These are phyloP conservation scores for Aspergillus avenaceus DNA, from an alignment of 495 filamentous ascomycete genomes.

Conservation along the genomic window DNA sequence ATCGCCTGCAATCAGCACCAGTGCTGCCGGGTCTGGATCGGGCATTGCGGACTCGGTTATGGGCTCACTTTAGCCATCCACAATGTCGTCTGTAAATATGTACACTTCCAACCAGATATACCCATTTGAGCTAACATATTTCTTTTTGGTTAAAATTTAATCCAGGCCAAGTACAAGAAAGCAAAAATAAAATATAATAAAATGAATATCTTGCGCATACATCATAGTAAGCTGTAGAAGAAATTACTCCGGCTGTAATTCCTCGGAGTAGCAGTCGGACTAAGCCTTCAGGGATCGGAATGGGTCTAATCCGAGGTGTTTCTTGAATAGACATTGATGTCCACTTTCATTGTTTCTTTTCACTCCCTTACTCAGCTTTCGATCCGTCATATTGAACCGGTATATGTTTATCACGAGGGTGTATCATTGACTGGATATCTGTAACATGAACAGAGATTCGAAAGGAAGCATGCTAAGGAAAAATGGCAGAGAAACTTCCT, in stretches of 20 bases:
- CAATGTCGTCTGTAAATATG: conserved; percentile 4
- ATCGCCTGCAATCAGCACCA: conserved; percentile 17
- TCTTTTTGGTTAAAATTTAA: no score
- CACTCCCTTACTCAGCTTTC: background rate
- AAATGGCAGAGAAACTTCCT: background rate
- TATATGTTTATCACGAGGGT: background rate
- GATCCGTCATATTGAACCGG: background rate
- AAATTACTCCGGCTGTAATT: background rate
- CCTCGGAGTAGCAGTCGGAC: background rate
- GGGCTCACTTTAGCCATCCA: conserved; percentile 15
- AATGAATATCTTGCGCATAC: no score
- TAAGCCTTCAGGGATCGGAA: background rate
- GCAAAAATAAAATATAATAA: no score
- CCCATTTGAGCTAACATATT: conserved; percentile 8
- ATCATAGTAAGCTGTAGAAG: no score
- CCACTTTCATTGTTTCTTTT: background rate
- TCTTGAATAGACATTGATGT: background rate
- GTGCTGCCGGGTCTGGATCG: conserved; percentile 15
- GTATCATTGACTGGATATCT: background rate
- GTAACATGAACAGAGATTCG: background rate
- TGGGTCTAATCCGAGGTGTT: background rate
- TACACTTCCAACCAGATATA: conserved; percentile 11
- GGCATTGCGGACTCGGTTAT: conserved; percentile 11
- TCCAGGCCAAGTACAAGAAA: no score
- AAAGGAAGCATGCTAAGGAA: background rate